phyloP scores from a whole-genome alignment of 1,139 yeast genomes.

The Debaryomycetaceae sp. region DNA sequence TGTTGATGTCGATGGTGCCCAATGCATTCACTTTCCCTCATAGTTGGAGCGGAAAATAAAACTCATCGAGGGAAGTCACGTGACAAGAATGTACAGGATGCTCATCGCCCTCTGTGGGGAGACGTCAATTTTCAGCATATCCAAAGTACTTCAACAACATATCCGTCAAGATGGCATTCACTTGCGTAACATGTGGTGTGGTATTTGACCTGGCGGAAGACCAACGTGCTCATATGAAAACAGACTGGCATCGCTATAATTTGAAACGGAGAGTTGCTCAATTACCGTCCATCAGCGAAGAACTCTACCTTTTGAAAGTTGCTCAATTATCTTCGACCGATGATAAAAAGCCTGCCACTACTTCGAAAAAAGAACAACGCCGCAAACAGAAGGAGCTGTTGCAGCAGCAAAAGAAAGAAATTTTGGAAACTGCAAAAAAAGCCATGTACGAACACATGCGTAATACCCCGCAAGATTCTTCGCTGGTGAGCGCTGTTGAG shows the following conservation, averaged over 20 bases:
- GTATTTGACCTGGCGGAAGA: conserved; percentile 28
- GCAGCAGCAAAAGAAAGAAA: conserved; percentile 47
- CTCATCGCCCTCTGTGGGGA: background rate
- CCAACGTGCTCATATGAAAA: conserved; percentile 41
- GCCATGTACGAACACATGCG: conserved; percentile 34
- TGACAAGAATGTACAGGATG: conserved; percentile 1
- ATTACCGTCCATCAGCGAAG: conserved; percentile 45
- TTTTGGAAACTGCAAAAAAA: conserved; percentile 50
- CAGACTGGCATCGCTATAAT: conserved; percentile 71
- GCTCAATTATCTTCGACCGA: conserved; percentile 16
- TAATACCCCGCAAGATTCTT: conserved; percentile 5
- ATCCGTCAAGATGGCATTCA: conserved; percentile 11
- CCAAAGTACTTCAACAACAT: background rate
- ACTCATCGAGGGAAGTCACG: conserved; percentile 1
- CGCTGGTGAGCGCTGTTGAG: conserved; percentile 3
- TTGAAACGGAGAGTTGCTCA: conserved; percentile 51
- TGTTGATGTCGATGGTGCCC: too few species aligned
- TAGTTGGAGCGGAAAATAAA: too few species aligned
- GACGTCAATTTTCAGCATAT: background rate
- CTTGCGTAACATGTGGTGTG: conserved; percentile 37
- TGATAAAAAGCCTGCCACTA: conserved; percentile 14
- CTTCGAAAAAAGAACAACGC: conserved; percentile 53
- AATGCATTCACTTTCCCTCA: too few species aligned
- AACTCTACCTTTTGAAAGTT: conserved; percentile 35
- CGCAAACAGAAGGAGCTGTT: conserved; percentile 55